A percentile compares a stretch with the other conserved stretches of the same genome.
phyloP scores from a whole-genome alignment of 768 basidiomycete genomes.

The Lentinula boryana region DNA sequence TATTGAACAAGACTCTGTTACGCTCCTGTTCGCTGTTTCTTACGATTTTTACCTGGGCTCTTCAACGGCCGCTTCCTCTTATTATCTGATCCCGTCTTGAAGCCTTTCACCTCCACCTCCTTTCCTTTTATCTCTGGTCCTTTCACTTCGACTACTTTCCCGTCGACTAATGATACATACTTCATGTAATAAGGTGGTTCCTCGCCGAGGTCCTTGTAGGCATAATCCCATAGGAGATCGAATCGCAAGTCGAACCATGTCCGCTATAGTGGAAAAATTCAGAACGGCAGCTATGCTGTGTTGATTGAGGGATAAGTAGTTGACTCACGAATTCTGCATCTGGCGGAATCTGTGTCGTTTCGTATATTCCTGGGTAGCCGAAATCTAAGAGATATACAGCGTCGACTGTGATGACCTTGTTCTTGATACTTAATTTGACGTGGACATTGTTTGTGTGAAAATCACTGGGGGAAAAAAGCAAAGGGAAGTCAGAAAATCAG shows the following conservation, averaged over 20 bases:
- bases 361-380: not conserved
- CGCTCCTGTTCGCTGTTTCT: too few relatives aligned
- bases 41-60: too few relatives aligned
- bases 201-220: not conserved
- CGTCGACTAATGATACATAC: not conserved
- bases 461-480: not conserved
- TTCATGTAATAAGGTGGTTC: not conserved
- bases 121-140: not conserved
- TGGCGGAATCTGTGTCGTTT: not conserved
- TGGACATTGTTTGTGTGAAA: not conserved
- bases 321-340: not conserved
- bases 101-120: not conserved
- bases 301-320: not conserved
- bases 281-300: not conserved
- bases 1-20: too few relatives aligned
- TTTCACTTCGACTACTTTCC: not conserved
- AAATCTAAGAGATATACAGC: not conserved
- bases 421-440: not conserved
- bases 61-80: too few relatives aligned
- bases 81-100: too few relatives aligned
- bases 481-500: not conserved
- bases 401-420: not conserved
- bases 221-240: not conserved
- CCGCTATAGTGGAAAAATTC: not conserved
- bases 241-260: not conserved